A percentile compares a stretch with the other conserved stretches of the same genome.
Evolutionary conservation across 805 yeast genomes (phyloP).

Genomic region (Nakazawaea siamensis): DNA sequence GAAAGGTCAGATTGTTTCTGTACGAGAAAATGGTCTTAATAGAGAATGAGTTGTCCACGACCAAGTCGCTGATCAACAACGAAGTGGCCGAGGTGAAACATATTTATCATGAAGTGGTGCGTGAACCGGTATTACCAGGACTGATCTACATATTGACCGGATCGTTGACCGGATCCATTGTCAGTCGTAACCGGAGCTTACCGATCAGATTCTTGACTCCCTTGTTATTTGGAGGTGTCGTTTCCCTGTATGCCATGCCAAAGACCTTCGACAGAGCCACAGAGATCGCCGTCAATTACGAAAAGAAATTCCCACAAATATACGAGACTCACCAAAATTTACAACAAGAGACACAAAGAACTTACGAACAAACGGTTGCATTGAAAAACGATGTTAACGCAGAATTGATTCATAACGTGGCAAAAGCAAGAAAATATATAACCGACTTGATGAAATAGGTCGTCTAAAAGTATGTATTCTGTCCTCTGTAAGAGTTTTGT

Average conservation of each 20-base stretch:
- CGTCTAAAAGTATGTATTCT: constrained; percentile 6
- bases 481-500: constrained; percentile 6
- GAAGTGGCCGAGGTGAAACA: constrained; percentile 26
- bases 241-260: constrained; percentile 43
- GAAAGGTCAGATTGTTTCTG: constrained; percentile 28
- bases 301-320: constrained; percentile 31
- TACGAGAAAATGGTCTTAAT: constrained; percentile 27
- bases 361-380: neutral
- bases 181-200: constrained; percentile 36
- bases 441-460: constrained; percentile 5
- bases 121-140: constrained; percentile 49
- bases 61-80: constrained; percentile 35
- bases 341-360: neutral
- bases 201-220: constrained; percentile 47
- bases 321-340: constrained; percentile 15
- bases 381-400: neutral
- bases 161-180: constrained; percentile 48
- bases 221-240: constrained; percentile 35
- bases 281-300: constrained; percentile 19
- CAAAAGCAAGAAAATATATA: constrained; percentile 4
- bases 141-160: constrained; percentile 46
- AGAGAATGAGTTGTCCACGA: constrained; percentile 38
- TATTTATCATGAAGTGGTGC: constrained; percentile 28
- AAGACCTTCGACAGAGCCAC: constrained; percentile 29
- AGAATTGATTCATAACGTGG: constrained; percentile 3